Evolutionary conservation across 495 filamentous ascomycete genomes (phyloP), one percentile per base, ranked within the genome.

Genomic region (Xylaria bambusicola): DNA sequence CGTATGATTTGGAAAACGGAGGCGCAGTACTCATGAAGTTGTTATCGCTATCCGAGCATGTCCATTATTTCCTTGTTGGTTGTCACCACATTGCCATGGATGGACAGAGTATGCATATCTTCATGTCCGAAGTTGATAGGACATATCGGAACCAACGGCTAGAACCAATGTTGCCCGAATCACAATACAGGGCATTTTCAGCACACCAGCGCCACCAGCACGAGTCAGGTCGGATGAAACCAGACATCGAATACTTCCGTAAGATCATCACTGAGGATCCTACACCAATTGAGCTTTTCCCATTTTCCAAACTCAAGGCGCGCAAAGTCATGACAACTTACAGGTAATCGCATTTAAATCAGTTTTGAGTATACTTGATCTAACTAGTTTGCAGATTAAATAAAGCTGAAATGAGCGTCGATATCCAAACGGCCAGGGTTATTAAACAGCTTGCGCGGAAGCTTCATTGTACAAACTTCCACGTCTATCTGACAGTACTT

Each of bases 401-500:
- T 46, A 21, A 46, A 46, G 42, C 18, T 5, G 5, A 20, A 5
- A 36, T 63, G n/a, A 36, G 9, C 17, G 23, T 66, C 29, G 35
- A 35, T 35, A 12, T 49, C 8, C 23, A 27, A 24, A 18, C 55
- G 13, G 35, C 12, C 5, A n/a, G 7, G 56, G 70, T 33, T 13
- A 58, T 67, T 51, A 58, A 67, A 38, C 23, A 42, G 5, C 27
- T 62, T 2, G 47, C 38, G 23, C 48, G 56, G 10, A 52, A 52
- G 20, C 60, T 53, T 17, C 58, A 53, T 3, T 58, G 62, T 5
- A 78, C 71, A 1, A 57, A 73, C 0, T 77, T 77, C 62, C 75
- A 79, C 49, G 70, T 75, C 45, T 66, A 74, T 36, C 50, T 78
- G 29, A 65, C 75, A 29, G 66, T 68, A 8, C 69, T 75, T 52